These are phyloP conservation scores for Neofusicoccum sp. DNA, from an alignment of 2,329 filamentous ascomycete genomes.

Conservation along the genomic window DNA sequence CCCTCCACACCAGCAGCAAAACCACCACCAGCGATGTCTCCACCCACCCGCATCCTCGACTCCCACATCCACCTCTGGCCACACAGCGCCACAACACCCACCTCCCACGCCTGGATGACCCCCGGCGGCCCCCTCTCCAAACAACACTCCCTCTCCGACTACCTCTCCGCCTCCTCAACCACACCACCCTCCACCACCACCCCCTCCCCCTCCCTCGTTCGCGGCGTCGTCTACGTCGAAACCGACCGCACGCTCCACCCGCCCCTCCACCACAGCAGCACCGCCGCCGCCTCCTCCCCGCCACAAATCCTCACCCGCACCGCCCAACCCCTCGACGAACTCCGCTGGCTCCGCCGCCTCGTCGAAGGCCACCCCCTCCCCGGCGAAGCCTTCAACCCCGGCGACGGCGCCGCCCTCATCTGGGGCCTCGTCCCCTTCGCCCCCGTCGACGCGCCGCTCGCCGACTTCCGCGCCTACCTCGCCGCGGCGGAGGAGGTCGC, in stretches of 20 bases:
- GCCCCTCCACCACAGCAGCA: no score
- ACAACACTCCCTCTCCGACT: constrained; percentile 65
- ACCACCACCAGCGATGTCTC: neutral
- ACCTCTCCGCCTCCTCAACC: constrained; percentile 34
- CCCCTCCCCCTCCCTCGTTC: constrained; percentile 14
- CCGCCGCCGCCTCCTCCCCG: constrained; percentile 36
- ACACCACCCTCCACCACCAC: neutral
- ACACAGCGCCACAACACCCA: constrained; percentile 56
- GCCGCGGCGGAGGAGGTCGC: constrained; percentile 58
- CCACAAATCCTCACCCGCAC: constrained; percentile 51
- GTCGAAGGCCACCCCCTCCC: constrained; percentile 57
- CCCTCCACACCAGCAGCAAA: neutral
- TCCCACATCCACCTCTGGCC: constrained; percentile 91
- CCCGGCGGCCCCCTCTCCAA: constrained; percentile 59
- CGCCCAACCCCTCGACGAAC: constrained; percentile 55
- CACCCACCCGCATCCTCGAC: constrained; percentile 61
- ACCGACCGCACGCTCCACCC: constrained; percentile 55
- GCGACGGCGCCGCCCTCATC: constrained; percentile 54
- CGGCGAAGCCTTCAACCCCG: constrained; percentile 60
- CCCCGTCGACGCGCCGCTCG: constrained; percentile 67
- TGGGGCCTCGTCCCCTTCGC: constrained; percentile 80
- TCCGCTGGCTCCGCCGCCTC: constrained; percentile 63
- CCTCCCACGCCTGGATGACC: constrained; percentile 68
- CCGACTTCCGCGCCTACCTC: constrained; percentile 65
- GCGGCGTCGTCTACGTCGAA: constrained; percentile 79